phyloP scores from a whole-genome alignment of 2,329 filamentous ascomycete genomes.

The Pyrenophora graminea region DNA sequence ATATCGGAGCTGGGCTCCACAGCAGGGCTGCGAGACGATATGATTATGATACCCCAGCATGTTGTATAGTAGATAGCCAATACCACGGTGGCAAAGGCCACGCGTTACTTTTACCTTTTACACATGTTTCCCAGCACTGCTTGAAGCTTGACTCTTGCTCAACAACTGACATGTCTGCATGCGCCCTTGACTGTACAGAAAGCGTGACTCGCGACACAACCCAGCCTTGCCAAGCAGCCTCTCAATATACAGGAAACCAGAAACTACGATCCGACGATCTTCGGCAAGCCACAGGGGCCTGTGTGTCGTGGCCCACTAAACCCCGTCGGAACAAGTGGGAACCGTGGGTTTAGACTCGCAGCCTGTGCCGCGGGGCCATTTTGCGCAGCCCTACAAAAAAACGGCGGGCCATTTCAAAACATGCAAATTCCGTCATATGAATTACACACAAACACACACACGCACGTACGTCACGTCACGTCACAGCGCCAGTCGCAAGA shows the following conservation, averaged over 20 bases:
- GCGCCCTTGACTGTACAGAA: too few relatives aligned
- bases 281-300: conserved; percentile 3
- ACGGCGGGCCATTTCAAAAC: too few relatives aligned
- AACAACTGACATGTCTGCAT: background rate
- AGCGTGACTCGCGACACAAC: too few relatives aligned
- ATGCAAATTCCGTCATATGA: too few relatives aligned
- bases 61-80: conserved; percentile 4
- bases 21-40: conserved; percentile 8
- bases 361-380: too few relatives aligned
- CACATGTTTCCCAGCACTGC: background rate
- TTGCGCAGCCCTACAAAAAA: background rate
- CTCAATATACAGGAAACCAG: background rate
- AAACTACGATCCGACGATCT: conserved; percentile 10
- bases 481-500: too few relatives aligned
- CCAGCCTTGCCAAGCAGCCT: background rate
- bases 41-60: conserved; percentile 11
- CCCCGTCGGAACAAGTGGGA: background rate
- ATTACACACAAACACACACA: too few relatives aligned
- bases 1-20: conserved; percentile 12
- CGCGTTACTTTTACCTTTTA: background rate
- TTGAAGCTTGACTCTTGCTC: background rate
- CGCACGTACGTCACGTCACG: too few relatives aligned
- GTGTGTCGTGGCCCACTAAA: background rate
- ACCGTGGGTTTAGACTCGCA: background rate
- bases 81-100: background rate